These are phyloP conservation scores for Diaporthe batatas DNA, from an alignment of 2,329 filamentous ascomycete genomes.

Conservation along the genomic window DNA sequence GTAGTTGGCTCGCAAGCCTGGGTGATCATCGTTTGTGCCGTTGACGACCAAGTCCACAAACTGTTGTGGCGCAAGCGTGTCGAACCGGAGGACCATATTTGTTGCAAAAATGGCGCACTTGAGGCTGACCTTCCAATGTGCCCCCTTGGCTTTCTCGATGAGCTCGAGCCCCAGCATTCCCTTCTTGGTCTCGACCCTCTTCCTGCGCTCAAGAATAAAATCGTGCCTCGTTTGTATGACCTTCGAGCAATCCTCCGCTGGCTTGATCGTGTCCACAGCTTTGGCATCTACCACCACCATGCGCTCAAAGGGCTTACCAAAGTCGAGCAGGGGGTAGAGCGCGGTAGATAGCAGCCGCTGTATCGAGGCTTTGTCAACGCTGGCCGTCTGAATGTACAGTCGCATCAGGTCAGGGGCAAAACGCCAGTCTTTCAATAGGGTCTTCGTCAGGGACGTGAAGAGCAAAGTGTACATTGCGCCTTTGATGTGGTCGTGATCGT, in stretches of 20 bases:
- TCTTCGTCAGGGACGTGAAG: constrained; percentile 89
- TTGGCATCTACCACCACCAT: constrained; percentile 85
- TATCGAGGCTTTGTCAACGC: constrained; percentile 93
- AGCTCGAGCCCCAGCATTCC: constrained; percentile 83
- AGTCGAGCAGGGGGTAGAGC: constrained; percentile 89
- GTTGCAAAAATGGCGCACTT: constrained; percentile 91
- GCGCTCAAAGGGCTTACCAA: constrained; percentile 87
- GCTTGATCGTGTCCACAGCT: constrained; percentile 79
- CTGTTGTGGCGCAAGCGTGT: constrained; percentile 83
- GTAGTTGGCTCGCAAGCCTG: constrained; percentile 85
- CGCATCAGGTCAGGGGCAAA: constrained; percentile 92
- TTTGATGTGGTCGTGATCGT: constrained; percentile 93
- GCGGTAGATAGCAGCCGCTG: constrained; percentile 88
- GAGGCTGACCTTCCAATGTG: constrained; percentile 97
- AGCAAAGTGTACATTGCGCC: constrained; percentile 92
- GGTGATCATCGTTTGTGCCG: constrained; percentile 91
- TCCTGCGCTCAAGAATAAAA: constrained; percentile 81
- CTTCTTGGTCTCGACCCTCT: constrained; percentile 87
- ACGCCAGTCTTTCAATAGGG: constrained; percentile 91
- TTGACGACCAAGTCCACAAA: constrained; percentile 86
- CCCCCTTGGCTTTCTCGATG: constrained; percentile 79
- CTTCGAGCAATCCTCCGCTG: constrained; percentile 72
- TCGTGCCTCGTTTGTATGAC: constrained; percentile 76
- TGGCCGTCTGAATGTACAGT: constrained; percentile 89
- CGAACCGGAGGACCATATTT: constrained; percentile 91